Evolutionary conservation across 352 stramenopile genomes (phyloP).

Genomic region (Phytophthora pseudosyringae): DNA sequence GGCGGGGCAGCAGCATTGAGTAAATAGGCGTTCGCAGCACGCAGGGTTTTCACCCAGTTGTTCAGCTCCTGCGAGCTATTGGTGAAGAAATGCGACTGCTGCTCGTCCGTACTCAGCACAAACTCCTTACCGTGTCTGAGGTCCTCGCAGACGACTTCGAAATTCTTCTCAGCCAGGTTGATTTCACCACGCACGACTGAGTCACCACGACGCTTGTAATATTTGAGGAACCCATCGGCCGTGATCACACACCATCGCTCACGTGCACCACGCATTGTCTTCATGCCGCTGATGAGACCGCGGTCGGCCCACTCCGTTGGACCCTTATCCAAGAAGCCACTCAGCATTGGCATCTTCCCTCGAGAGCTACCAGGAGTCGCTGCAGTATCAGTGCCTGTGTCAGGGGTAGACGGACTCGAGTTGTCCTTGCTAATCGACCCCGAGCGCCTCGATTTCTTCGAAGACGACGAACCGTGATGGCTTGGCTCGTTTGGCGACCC

Average conservation of each 20-base stretch:
- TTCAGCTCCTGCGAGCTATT: slow-evolving; percentile 73
- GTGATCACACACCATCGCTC: slow-evolving; percentile 89
- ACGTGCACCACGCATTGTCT: slow-evolving; percentile 83
- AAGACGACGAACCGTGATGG: slow-evolving; percentile 24
- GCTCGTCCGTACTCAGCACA: slow-evolving; percentile 78
- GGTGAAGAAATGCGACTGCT: slow-evolving; percentile 90
- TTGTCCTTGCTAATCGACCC: slow-evolving; percentile 44
- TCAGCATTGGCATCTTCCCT: slow-evolving; percentile 76
- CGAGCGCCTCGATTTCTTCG: slow-evolving; percentile 41
- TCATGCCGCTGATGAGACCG: slow-evolving; percentile 84
- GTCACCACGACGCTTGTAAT: slow-evolving; percentile 89
- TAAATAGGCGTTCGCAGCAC: slow-evolving; percentile 70
- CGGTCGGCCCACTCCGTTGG: slow-evolving; percentile 86
- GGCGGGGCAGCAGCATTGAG: slow-evolving; percentile 46
- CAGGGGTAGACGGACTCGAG: slow-evolving; percentile 23
- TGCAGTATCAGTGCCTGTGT: slow-evolving; percentile 28
- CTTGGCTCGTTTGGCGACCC: slow-evolving; percentile 20
- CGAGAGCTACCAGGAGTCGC: slow-evolving; percentile 20
- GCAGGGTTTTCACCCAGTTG: slow-evolving; percentile 82
- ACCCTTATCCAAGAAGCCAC: slow-evolving; percentile 84
- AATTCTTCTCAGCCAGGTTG: slow-evolving; percentile 74
- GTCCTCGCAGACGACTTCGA: slow-evolving; percentile 87
- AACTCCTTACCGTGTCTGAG: slow-evolving; percentile 79
- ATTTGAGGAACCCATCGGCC: slow-evolving; percentile 72
- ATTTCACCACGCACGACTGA: slow-evolving; percentile 85